Conservation (phyloP, 202 grass and related monocot genomes). For the Dendrocalamus latiflorus region DNA sequence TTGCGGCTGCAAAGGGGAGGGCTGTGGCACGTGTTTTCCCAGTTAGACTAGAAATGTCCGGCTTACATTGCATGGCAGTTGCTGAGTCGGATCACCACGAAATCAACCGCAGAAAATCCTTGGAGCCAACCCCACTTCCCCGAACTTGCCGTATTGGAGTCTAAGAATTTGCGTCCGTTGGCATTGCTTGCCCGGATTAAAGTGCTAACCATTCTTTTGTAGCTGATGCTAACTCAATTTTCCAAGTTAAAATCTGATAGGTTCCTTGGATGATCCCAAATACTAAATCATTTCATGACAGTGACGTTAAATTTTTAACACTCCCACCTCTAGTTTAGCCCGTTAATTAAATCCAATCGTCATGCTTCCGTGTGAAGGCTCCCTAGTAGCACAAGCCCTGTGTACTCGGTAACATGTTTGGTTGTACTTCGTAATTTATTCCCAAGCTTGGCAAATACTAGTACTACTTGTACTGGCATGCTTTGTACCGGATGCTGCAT, state of each 20-base stretch:
- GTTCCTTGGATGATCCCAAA: neutral
- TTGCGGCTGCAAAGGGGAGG: neutral
- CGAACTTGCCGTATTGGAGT: slow-evolving; percentile 20
- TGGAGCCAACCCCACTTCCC: neutral
- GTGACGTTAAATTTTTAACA: neutral
- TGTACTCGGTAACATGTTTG: neutral
- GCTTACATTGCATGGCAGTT: neutral
- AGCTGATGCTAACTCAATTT: neutral
- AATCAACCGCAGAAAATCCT: neutral
- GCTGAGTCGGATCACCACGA: neutral
- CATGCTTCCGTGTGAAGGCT: neutral
- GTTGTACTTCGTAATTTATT: neutral
- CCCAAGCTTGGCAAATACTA: neutral
- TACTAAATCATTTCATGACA: slow-evolving; percentile 5
- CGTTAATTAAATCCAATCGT: neutral
- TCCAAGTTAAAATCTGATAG: neutral
- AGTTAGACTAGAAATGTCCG: too few relatives aligned
- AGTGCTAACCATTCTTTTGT: neutral
- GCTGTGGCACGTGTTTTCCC: neutral
- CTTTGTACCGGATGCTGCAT: neutral
- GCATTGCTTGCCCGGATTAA: neutral
- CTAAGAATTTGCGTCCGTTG: slow-evolving; percentile 21
- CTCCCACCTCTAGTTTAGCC: neutral
- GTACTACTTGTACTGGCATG: neutral
- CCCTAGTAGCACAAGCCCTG: neutral